Conservation (phyloP, 2,329 filamentous ascomycete genomes). For the Zasmidium citrigriseum region DNA sequence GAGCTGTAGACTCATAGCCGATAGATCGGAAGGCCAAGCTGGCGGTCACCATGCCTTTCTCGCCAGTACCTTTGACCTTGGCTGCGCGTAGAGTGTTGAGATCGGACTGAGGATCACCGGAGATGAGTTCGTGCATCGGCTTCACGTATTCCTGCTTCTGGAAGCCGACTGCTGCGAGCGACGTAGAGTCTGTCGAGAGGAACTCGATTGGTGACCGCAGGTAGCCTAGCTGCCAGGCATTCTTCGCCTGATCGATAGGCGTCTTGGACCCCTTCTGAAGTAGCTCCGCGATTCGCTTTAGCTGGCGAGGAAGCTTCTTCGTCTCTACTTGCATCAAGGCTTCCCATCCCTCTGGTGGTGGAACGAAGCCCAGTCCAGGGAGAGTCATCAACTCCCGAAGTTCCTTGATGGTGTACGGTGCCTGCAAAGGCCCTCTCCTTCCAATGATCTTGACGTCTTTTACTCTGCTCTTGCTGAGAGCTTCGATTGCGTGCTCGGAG, state of each 20-base stretch:
- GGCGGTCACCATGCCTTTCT: slow-evolving; percentile 55
- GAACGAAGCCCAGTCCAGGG: slow-evolving; percentile 68
- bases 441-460: slow-evolving; percentile 85
- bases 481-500: slow-evolving; percentile 76
- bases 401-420: slow-evolving; percentile 95
- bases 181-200: slow-evolving; percentile 49
- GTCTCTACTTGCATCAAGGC: slow-evolving; percentile 52
- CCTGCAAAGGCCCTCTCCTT: slow-evolving; percentile 77
- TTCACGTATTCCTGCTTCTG: slow-evolving; percentile 47
- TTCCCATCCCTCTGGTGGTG: slow-evolving; percentile 42
- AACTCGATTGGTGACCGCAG: slow-evolving; percentile 78
- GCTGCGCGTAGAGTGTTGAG: slow-evolving; percentile 31
- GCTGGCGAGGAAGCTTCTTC: slow-evolving; percentile 71
- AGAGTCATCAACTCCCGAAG: slow-evolving; percentile 83
- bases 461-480: slow-evolving; percentile 70
- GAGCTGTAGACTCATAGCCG: slow-evolving; percentile 80
- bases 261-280: slow-evolving; percentile 71
- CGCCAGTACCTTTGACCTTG: slow-evolving; percentile 33
- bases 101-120: slow-evolving; percentile 28
- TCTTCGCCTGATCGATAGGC: slow-evolving; percentile 52
- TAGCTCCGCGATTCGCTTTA: slow-evolving; percentile 77
- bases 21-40: slow-evolving; percentile 88
- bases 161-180: slow-evolving; percentile 69
- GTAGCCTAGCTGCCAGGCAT: slow-evolving; percentile 83
- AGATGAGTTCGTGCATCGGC: slow-evolving; percentile 18